These are phyloP conservation scores for Geotrichum fermentans DNA, from an alignment of 1,139 yeast genomes.

Conservation along the genomic window DNA sequence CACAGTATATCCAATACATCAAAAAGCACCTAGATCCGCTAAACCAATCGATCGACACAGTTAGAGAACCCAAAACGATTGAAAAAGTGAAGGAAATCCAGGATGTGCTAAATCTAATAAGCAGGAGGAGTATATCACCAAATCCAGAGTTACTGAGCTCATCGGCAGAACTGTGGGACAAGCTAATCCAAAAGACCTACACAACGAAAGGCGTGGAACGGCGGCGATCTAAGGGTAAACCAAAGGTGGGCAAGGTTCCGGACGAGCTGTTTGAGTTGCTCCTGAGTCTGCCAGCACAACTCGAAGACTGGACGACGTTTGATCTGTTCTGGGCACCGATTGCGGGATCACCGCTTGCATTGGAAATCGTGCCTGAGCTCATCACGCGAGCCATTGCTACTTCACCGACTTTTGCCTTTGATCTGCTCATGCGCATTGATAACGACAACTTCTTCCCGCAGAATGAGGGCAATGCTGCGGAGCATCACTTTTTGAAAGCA, in stretches of 20 bases:
- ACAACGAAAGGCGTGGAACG: background rate
- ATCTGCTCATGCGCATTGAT: slow-evolving; percentile 23
- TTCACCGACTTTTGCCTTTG: slow-evolving; percentile 21
- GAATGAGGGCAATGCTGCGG: background rate
- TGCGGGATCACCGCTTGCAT: slow-evolving; percentile 13
- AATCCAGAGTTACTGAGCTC: background rate
- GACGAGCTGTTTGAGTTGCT: background rate
- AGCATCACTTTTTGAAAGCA: slow-evolving; percentile 11
- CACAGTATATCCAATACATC: background rate
- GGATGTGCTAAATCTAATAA: background rate
- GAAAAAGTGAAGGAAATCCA: background rate
- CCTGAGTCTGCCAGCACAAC: background rate
- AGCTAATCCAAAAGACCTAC: background rate
- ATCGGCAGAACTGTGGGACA: slow-evolving; percentile 2
- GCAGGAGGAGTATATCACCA: background rate
- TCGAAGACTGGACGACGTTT: background rate
- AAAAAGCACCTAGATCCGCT: slow-evolving; percentile 4
- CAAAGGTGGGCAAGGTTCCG: background rate
- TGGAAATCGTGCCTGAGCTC: slow-evolving; percentile 5
- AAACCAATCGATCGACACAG: background rate
- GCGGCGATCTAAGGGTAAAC: background rate
- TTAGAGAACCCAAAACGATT: background rate
- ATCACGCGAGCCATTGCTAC: slow-evolving; percentile 10
- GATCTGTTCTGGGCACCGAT: slow-evolving; percentile 22
- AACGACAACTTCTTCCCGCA: background rate